Base-by-base conservation (phyloP, 208 protist genomes). In the Trypanosoma platydactyli region DNA sequence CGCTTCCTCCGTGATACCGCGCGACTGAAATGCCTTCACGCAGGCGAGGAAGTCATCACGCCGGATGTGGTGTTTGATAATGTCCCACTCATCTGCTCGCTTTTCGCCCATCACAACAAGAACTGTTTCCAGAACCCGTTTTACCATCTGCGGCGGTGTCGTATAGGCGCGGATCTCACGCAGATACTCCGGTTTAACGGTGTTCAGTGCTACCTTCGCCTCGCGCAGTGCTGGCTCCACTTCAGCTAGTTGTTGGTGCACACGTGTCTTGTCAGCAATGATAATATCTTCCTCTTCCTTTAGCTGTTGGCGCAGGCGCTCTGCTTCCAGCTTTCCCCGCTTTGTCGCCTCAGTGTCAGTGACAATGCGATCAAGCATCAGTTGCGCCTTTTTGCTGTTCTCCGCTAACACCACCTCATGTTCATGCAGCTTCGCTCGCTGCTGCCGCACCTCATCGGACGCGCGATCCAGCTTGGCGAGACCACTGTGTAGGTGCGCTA, bases 101-200 rank as follows among this genome's bases (percentile, higher is more conserved):
- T 68, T 81, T 70, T 94, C 76, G 20, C 93, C 81, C 69, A 99
- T 86, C 30, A 98, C 69, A 24, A 79, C 72, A 54, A 87, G 76
- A 11, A 98, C 97, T 11, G 90, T 81, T 65, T 98, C 94, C 27
- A 99, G 82, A n/a, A 94, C 88, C 18, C 96, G 83, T 81, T 98
- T 94, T 44, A 99, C 96, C 73, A 90, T 91, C 38, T 75, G 79
- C 24, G 98, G 98, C 50, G 98, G 98, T 30, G 91, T 99, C n/a
- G 81, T 85, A 60, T 99, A 96, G 25, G 88, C 80, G 46, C 98
- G 89, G n/a, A 99, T 94, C 85, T 99, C 98, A 25, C 98, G 94
- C 27, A 99, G 83, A 72, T 99, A 94, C 72, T 94, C 87, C 46
- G 84, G 84, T 83, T 95, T 98, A 71, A 99, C 99, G 7, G 84